Evolutionary conservation across 73 alveolate genomes (phyloP).

Genomic region (Paramecium primaurelia): DNA sequence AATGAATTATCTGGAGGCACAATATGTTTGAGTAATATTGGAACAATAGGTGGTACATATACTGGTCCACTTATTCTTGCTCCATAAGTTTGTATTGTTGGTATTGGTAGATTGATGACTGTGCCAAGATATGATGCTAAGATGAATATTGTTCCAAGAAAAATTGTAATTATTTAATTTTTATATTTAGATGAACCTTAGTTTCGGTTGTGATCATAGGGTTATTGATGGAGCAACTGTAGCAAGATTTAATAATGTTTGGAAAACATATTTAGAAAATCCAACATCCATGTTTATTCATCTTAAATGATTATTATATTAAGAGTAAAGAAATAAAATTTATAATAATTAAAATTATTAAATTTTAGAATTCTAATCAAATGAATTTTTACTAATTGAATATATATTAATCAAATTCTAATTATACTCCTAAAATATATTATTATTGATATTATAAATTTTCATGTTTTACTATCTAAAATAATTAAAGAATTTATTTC

Average conservation of each 20-base stretch:
- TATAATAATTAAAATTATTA: not conserved
- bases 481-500: no score
- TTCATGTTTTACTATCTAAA: not conserved
- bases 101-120: slow-evolving; percentile 80
- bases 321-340: not conserved
- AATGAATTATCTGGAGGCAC: slow-evolving; percentile 87
- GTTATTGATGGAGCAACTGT: slow-evolving; percentile 93
- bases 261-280: slow-evolving; percentile 75
- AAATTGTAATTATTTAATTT: not conserved
- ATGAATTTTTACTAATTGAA: not conserved
- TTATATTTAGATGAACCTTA: slow-evolving; percentile 56
- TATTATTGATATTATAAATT: no score
- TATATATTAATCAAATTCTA: no score
- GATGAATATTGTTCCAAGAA: slow-evolving; percentile 49
- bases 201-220: slow-evolving; percentile 89
- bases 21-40: slow-evolving; percentile 81
- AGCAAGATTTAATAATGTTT: slow-evolving; percentile 72
- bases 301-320: slow-evolving; percentile 48
- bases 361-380: not conserved
- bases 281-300: slow-evolving; percentile 81
- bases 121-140: slow-evolving; percentile 60
- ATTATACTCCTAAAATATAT: not conserved
- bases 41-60: slow-evolving; percentile 86
- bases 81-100: slow-evolving; percentile 86
- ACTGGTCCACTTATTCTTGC: slow-evolving; percentile 80